Conservation (phyloP, 805 yeast species). For the Saturnispora quitensis region DNA sequence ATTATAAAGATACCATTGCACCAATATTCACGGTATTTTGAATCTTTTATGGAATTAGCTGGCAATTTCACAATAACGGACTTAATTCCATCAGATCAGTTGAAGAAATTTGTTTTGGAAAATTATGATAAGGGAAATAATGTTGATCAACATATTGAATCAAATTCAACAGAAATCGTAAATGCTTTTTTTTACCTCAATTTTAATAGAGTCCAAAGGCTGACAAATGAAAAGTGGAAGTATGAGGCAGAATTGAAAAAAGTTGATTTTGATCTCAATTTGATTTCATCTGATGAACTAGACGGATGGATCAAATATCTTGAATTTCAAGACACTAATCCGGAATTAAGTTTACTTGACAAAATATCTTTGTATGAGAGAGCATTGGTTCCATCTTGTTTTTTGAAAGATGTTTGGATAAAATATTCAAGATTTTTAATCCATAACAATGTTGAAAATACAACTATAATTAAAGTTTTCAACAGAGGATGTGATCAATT, state of each 20-base stretch:
- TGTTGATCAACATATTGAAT: constrained; percentile 9
- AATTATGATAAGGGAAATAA: background rate
- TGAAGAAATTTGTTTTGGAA: constrained; percentile 23
- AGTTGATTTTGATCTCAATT: constrained; percentile 45
- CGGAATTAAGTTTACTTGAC: constrained; percentile 16
- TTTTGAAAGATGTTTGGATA: constrained; percentile 56
- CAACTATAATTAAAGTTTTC: constrained; percentile 31
- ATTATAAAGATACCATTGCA: constrained; percentile 62
- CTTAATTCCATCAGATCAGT: constrained; percentile 22
- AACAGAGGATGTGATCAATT: constrained; percentile 38
- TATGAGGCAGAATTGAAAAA: constrained; percentile 59
- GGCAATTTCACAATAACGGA: constrained; percentile 28
- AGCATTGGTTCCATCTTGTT: constrained; percentile 60
- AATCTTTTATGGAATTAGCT: constrained; percentile 33
- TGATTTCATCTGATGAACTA: constrained; percentile 35
- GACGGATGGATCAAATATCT: constrained; percentile 57
- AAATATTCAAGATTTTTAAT: constrained; percentile 50
- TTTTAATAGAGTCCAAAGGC: constrained; percentile 38
- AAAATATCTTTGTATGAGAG: constrained; percentile 56
- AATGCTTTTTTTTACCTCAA: constrained; percentile 36
- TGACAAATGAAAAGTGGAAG: constrained; percentile 57
- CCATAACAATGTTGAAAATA: constrained; percentile 24
- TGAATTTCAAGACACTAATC: constrained; percentile 32
- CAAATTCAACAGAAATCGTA: constrained; percentile 21
- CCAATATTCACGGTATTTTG: constrained; percentile 75